Conservation (phyloP, 441 rosid species). For the Pelargonium fulgidum region DNA sequence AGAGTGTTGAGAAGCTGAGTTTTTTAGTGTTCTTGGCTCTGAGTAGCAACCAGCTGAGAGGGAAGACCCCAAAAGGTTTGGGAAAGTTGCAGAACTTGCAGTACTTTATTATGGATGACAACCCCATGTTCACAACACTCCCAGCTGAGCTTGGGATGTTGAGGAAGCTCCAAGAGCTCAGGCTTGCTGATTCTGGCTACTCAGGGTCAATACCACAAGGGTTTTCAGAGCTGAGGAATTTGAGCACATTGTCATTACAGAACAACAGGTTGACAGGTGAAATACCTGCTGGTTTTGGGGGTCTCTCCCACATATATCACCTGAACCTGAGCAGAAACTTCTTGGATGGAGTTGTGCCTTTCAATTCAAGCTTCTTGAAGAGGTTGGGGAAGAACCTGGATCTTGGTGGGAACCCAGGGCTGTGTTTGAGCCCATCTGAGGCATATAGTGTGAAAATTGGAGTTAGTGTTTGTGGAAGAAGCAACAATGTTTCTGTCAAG, state of each 20-base stretch:
- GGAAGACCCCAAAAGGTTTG: conserved; percentile 53
- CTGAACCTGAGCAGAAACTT: conserved; percentile 67
- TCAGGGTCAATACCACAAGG: conserved; percentile 58
- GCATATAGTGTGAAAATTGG: conserved; percentile 53
- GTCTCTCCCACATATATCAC: conserved; percentile 60
- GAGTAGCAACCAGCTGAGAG: conserved; percentile 59
- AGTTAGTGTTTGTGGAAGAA: conserved; percentile 45
- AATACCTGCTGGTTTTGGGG: conserved; percentile 47
- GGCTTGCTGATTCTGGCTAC: conserved; percentile 69
- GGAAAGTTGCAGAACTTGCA: conserved; percentile 52
- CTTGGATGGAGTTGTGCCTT: conserved; percentile 63
- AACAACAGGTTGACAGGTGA: conserved; percentile 67
- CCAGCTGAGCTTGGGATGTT: conserved; percentile 51
- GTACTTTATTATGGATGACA: conserved; percentile 79
- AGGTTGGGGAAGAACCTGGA: conserved; percentile 74
- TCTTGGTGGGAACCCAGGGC: conserved; percentile 62
- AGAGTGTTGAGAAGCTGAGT: conserved; percentile 44
- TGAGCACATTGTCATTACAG: conserved; percentile 70
- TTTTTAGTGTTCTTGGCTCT: conserved; percentile 59
- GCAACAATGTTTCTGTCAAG: conserved; percentile 34
- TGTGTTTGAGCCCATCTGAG: conserved; percentile 62
- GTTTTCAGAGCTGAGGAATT: conserved; percentile 46
- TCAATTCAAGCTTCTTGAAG: conserved; percentile 49
- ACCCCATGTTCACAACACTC: conserved; percentile 55
- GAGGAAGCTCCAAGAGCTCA: conserved; percentile 60